phyloP scores from a whole-genome alignment of 163 green algal species.

The Volvox carteri region DNA sequence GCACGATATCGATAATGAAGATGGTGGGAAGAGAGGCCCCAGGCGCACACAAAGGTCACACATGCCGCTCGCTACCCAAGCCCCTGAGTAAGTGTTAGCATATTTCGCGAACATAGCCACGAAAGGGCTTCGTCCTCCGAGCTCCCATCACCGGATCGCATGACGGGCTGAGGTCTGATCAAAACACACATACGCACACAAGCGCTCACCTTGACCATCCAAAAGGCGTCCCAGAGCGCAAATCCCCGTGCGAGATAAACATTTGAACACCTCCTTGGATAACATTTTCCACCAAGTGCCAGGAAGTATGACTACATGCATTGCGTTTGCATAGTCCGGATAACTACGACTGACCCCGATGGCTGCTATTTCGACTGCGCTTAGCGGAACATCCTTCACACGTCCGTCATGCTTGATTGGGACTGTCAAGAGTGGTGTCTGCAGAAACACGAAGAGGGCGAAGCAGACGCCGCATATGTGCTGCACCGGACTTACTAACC shows the following conservation, averaged over 20 bases:
- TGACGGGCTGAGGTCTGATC: no score
- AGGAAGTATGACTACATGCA: background rate
- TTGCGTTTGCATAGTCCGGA: background rate
- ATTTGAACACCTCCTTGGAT: background rate
- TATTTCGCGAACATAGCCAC: no score
- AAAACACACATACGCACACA: no score
- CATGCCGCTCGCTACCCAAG: no score
- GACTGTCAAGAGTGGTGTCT: conserved; percentile 28
- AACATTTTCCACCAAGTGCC: conserved; percentile 33
- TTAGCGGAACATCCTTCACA: conserved; percentile 6
- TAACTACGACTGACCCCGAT: background rate
- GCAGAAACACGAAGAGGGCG: conserved; percentile 14
- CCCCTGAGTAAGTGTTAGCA: no score
- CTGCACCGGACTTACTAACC: background rate
- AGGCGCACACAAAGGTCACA: no score
- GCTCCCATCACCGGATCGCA: no score
- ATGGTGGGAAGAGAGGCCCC: no score
- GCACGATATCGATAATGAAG: no score
- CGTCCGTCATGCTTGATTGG: background rate
- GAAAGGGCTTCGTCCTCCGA: no score
- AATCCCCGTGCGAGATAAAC: background rate
- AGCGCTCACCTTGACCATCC: conserved; percentile 12
- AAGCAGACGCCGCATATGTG: conserved; percentile 29
- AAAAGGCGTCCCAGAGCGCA: background rate
- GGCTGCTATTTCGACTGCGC: background rate